Conservation (phyloP, 1,139 yeast genomes). For the Saccharomycopsis hybrid region DNA sequence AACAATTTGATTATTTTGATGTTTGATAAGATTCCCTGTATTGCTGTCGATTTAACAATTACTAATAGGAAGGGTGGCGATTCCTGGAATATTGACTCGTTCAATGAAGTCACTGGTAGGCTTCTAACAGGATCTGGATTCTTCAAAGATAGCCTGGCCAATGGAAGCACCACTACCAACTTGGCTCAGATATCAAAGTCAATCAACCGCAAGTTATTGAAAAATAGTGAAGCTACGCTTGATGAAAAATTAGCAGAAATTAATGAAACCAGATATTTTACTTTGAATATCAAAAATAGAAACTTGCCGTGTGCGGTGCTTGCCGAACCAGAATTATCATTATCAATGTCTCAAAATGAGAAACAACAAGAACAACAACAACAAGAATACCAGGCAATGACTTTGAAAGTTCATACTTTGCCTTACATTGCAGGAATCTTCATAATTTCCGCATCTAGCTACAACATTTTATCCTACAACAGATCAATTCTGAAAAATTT, state of each 20-base stretch:
- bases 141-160: too few relatives aligned
- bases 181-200: constrained; percentile 1
- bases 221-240: neutral
- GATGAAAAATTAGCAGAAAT: constrained; percentile 28
- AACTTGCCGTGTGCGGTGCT: constrained; percentile 57
- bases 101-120: constrained; percentile 39
- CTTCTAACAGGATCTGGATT: constrained; percentile 29
- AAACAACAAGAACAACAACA: constrained; percentile 25
- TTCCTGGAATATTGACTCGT: constrained; percentile 30
- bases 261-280: constrained; percentile 56
- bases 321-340: constrained; percentile 51
- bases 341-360: too few relatives aligned
- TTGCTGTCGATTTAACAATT: constrained; percentile 54
- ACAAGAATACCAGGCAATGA: constrained; percentile 25
- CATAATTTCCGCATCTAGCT: constrained; percentile 48
- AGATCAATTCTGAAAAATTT: constrained; percentile 71
- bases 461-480: constrained; percentile 59
- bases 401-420: constrained; percentile 61
- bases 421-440: constrained; percentile 88
- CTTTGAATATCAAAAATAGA: constrained; percentile 39
- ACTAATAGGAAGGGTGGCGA: constrained; percentile 27
- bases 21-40: constrained; percentile 83
- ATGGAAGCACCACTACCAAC: neutral
- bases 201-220: neutral
- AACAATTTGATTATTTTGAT: constrained; percentile 71